Conservation (phyloP, 179 eudicot species). For the Silene noctiflora region DNA sequence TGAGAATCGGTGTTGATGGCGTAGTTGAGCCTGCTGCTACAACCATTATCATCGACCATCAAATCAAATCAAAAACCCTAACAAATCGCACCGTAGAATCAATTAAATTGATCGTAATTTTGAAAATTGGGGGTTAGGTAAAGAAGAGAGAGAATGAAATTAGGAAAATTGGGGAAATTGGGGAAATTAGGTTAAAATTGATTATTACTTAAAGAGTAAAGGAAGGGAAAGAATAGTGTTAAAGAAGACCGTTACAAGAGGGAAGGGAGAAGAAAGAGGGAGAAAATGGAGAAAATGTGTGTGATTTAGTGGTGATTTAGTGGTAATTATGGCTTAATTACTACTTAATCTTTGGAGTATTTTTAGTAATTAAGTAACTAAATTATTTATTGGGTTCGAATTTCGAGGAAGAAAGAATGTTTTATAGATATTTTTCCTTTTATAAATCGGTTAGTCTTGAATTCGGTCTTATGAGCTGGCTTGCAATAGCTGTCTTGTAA, state of each 20-base stretch:
- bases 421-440: no score
- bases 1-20: neutral
- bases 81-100: neutral
- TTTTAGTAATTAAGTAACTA: no score
- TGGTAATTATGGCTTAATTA: neutral
- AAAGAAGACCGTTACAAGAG: constrained; percentile 30
- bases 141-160: neutral
- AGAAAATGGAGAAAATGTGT: neutral
- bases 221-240: neutral
- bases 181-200: neutral
- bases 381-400: no score
- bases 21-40: neutral
- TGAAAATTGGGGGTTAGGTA: neutral
- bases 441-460: no score
- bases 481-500: no score
- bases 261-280: neutral
- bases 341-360: neutral
- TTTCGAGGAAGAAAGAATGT: no score
- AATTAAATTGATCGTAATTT: constrained; percentile 13
- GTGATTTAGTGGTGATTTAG: neutral
- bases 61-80: constrained; percentile 10
- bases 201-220: neutral
- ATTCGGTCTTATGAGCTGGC: no score
- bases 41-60: constrained; percentile 8
- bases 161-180: neutral